Conservation (phyloP, 331 rosid genomes). For the Malus hybrid region DNA sequence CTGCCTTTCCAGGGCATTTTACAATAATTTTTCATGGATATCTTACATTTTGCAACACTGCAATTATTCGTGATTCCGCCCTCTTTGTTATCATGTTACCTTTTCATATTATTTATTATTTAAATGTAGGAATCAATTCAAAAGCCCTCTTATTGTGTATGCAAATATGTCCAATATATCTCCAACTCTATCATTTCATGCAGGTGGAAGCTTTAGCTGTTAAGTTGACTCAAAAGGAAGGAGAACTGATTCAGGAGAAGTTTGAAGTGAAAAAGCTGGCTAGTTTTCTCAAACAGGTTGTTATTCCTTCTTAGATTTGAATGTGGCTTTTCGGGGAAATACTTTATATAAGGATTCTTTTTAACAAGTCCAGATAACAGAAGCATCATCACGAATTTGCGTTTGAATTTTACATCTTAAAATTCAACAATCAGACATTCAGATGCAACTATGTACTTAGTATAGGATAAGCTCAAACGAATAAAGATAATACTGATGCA, state of each 20-base stretch:
- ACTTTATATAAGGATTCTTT: background rate
- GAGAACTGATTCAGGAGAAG: conserved; percentile 96
- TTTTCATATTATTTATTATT: background rate
- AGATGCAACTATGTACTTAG: background rate
- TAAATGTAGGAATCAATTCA: background rate
- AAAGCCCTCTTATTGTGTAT: background rate
- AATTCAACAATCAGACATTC: background rate
- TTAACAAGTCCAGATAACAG: too few species aligned
- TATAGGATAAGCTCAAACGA: background rate
- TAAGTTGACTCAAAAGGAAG: conserved; percentile 94
- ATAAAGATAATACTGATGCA: background rate
- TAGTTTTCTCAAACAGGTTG: conserved; percentile 90
- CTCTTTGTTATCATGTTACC: background rate
- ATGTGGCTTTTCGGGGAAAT: background rate
- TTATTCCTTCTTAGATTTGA: conserved; percentile 3
- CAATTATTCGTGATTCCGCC: background rate
- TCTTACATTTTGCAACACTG: background rate
- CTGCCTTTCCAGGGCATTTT: too few species aligned
- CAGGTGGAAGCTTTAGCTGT: conserved; percentile 99
- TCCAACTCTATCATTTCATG: conserved; percentile 2
- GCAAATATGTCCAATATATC: background rate
- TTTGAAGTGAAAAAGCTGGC: conserved; percentile 94
- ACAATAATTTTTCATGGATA: too few species aligned
- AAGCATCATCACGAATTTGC: too few species aligned
- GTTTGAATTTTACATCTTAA: background rate